A percentile compares a stretch with the other conserved stretches of the same genome.
Conservation (phyloP, 1,284 basidiomycete species). For the Ustilago hordei region DNA sequence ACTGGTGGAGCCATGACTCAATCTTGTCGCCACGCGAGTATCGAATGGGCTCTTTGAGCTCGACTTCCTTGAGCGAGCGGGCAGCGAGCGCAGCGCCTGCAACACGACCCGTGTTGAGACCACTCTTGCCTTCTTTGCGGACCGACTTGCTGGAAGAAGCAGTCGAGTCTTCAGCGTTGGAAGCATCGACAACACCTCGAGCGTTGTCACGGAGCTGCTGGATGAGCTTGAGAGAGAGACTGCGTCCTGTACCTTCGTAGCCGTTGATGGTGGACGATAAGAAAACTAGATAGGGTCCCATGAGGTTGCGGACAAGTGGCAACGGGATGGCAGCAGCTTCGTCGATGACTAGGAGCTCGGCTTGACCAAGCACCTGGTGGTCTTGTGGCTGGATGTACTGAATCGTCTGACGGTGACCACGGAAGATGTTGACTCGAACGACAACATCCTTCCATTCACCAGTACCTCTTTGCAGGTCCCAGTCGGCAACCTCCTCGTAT, state of each 20-base stretch:
- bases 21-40: slow-evolving; percentile 88
- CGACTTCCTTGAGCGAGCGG: slow-evolving; percentile 89
- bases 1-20: slow-evolving; percentile 91
- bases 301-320: slow-evolving; percentile 90
- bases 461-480: slow-evolving; percentile 94
- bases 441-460: slow-evolving; percentile 97
- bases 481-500: slow-evolving; percentile 97
- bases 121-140: slow-evolving; percentile 70
- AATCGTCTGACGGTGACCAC: slow-evolving; percentile 69
- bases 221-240: slow-evolving; percentile 95
- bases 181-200: slow-evolving; percentile 70
- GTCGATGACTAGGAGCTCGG: slow-evolving; percentile 96
- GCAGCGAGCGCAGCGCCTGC: slow-evolving; percentile 71
- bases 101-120: slow-evolving; percentile 48
- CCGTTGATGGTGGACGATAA: slow-evolving; percentile 99
- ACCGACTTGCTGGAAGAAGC: slow-evolving; percentile 71
- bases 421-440: slow-evolving; percentile 94
- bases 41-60: slow-evolving; percentile 93
- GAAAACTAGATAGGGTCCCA: slow-evolving; percentile 98
- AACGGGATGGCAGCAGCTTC: slow-evolving; percentile 98
- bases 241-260: slow-evolving; percentile 98
- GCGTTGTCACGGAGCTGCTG: slow-evolving; percentile 87
- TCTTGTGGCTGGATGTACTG: slow-evolving; percentile 96
- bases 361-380: slow-evolving; percentile 95
- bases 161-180: slow-evolving; percentile 71